Evolutionary conservation across 2,329 filamentous ascomycete genomes (phyloP), one percentile per base, ranked within the genome.

Genomic region (Berkeleyomyces rouxiae): DNA sequence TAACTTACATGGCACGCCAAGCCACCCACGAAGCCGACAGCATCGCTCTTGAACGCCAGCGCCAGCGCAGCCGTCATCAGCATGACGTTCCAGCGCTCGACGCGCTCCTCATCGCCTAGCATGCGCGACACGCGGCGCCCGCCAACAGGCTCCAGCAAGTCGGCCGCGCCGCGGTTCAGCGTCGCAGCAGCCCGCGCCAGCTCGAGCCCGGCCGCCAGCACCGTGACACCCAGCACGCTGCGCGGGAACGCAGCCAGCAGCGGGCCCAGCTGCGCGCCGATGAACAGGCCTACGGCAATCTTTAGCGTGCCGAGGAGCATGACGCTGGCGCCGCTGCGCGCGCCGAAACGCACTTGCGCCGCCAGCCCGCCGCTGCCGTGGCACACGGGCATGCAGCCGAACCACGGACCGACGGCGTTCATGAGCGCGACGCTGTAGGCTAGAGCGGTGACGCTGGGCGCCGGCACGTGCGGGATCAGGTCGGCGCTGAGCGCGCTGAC

Each of bases 311-410:
- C 92, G 0, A 97, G 81, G 33, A 95, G 71, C 61, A 96, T 82
- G 65, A 96, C 80, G 68, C 86, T 90, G 0, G 89, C 83, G 7
- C 92, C 92, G 64, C 88, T 95, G 58, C 92, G 84, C 3, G 92
- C 91, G 0, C 92, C 92, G 68, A 97, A 97, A 3, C 90, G 84
- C 71, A 90, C 89, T 71, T 97, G 92, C 0, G 87, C 93, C 4
- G 93, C 93, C 0, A 97, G 77, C 0, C 92, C 92, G 2, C 92
- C 92, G 0, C 90, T 90, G 4, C 92, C 92, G 71, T 97, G 93
- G 70, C 93, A 97, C 3, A 93, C 84, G 2, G 92, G 93, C 93
- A 96, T 97, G 4, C 87, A 87, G 58, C 91, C 91, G 69, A 96
- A 95, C 88, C 89, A 95, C 69, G 88, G 91, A 13, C 87, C 87